Percentiles rank a stretch among this genome's conserved stretches.
phyloP scores from a whole-genome alignment of 805 yeast genomes.

The Myxozyma melibiosi region DNA sequence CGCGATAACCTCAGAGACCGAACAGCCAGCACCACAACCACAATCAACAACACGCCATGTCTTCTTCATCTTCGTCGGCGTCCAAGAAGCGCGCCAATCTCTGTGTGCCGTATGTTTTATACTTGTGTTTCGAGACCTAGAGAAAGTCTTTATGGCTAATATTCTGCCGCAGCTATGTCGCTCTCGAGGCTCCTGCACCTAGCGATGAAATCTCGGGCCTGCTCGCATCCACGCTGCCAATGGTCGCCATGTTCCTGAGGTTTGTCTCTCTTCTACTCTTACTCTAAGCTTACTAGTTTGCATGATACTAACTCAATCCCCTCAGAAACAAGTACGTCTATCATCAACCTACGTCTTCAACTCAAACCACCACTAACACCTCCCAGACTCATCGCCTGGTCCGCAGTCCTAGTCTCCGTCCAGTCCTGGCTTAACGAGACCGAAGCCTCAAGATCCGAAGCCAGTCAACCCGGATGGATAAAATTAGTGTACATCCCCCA shows the following conservation, averaged over 20 bases:
- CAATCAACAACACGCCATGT: neutral
- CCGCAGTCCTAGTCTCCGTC: conserved; percentile 26
- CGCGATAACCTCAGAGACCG: too few species aligned
- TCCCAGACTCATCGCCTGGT: conserved; percentile 25
- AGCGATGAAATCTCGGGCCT: conserved; percentile 21
- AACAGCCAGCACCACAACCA: too few species aligned
- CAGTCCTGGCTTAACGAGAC: conserved; percentile 32
- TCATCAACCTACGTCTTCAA: neutral
- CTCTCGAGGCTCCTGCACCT: neutral
- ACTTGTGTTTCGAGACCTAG: too few species aligned
- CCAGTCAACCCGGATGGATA: conserved; percentile 29
- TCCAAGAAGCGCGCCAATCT: conserved; percentile 10
- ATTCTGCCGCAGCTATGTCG: neutral
- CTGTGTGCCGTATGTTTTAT: conserved; percentile 11
- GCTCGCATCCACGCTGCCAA: conserved; percentile 26
- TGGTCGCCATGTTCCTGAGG: conserved; percentile 32
- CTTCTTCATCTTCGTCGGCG: neutral
- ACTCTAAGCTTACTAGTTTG: neutral
- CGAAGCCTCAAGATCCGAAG: conserved; percentile 3
- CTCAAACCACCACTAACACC: neutral
- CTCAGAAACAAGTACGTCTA: conserved; percentile 20
- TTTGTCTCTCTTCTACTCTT: neutral
- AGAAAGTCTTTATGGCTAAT: too few species aligned
- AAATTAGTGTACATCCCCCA: conserved; percentile 20
- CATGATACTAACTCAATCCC: neutral